These are phyloP conservation scores for Peronospora destructor DNA, from an alignment of 352 stramenopile genomes.

Conservation along the genomic window DNA sequence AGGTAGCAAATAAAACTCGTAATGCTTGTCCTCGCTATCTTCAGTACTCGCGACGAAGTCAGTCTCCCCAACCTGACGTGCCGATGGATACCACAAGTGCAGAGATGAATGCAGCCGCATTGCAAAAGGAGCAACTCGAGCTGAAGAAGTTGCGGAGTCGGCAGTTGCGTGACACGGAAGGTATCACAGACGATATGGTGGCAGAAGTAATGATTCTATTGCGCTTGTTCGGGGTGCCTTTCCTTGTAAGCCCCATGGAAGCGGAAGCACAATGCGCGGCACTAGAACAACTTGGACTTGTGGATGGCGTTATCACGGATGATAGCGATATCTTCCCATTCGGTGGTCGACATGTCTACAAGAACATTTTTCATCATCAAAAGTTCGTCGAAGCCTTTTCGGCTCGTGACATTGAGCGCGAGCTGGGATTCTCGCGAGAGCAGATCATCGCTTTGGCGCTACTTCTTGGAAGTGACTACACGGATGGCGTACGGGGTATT, in stretches of 20 bases:
- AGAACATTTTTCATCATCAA: constrained; percentile 99
- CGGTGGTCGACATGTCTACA: constrained; percentile 92
- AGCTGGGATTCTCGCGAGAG: constrained; percentile 89
- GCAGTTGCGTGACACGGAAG: constrained; percentile 87
- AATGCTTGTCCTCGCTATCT: constrained; percentile 33
- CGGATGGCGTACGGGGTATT: constrained; percentile 69
- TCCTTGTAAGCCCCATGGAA: constrained; percentile 98
- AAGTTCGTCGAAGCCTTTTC: constrained; percentile 98
- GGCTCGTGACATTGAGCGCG: constrained; percentile 86
- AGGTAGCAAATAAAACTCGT: constrained; percentile 8
- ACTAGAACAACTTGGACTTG: constrained; percentile 92
- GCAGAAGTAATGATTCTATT: constrained; percentile 95
- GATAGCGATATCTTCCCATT: constrained; percentile 95
- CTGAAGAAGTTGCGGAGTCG: constrained; percentile 73
- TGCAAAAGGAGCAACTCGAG: constrained; percentile 57
- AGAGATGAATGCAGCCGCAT: constrained; percentile 30
- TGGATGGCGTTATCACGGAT: constrained; percentile 98
- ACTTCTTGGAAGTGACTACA: constrained; percentile 96
- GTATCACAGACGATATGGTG: constrained; percentile 96
- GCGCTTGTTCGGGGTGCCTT: constrained; percentile 96
- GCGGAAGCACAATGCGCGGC: constrained; percentile 97
- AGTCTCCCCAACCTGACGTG: constrained; percentile 4
- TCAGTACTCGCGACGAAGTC: constrained; percentile 28
- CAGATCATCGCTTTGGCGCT: constrained; percentile 89
- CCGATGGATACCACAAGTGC: constrained; percentile 8